Evolutionary conservation across 1,284 basidiomycete species (phyloP), one percentile per base, ranked within the genome.

Genomic region (Singerocomus inundabilis): DNA sequence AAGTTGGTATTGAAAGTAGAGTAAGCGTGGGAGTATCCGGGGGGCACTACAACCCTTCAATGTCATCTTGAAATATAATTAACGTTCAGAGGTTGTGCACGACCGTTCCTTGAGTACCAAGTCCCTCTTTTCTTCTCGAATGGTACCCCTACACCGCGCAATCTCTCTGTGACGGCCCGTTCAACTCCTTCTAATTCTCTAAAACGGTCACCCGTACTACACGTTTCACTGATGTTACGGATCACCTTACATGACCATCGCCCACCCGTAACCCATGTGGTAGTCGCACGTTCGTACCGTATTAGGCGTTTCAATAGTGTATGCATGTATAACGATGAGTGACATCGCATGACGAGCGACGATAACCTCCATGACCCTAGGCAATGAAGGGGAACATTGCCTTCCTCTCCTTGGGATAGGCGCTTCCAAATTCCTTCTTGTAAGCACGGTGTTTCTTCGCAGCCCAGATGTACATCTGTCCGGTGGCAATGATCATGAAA

Each of bases 361-460:
- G 21, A 13, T 6, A 13, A 5, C 10, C 4, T 39, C 10, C 1
- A 2, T 4, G 5, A 0, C 3, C 5, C 39, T 38, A 66, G 10
- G 66, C 67, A 37, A 66, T 50, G 40, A 90, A 91, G 2, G 93
- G 93, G 63, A 94, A 78, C 72, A 96, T 87, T 40, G 83, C 84
- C 70, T 87, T 92, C 68, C 93, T 78, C 40, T 69, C 70, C 52
- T 74, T 77, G 1, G 93, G 92, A 65, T 93, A 95, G 55, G 88
- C 82, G 59, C 83, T 84, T 33, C 92, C 91, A 62, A 98, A 98
- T 70, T 98, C 95, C 66, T 88, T 92, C 77, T 86, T 93, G 75
- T 99, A 99, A 53, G 80, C 80, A 53, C 73, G 76, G 67, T 98
- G 94, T 75, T 98, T 99, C 77, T 95, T 94, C 39, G 82, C 64